Evolutionary conservation across 2,329 filamentous ascomycete species (phyloP).

Genomic region (Dothistroma pini): DNA sequence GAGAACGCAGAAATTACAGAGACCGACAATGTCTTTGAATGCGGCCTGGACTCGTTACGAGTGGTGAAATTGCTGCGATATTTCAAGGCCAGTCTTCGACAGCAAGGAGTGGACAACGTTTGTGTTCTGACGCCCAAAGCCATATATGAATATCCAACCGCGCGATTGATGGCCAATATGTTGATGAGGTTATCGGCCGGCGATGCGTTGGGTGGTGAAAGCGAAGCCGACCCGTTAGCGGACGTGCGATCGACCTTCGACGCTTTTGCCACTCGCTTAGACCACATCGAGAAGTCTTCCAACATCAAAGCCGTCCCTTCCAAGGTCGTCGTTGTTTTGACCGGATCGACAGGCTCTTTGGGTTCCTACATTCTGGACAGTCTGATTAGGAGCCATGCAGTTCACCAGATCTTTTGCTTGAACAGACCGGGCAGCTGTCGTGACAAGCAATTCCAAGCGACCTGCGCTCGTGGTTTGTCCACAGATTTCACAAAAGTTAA

Average conservation of each 20-base stretch:
- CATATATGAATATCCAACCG: neutral
- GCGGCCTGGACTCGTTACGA: conserved; percentile 1
- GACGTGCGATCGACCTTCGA: neutral
- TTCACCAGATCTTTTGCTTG: conserved; percentile 30
- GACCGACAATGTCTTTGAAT: conserved; percentile 1
- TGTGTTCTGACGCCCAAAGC: neutral
- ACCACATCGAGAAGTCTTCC: neutral
- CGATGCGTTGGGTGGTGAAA: neutral
- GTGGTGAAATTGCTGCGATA: conserved; percentile 15
- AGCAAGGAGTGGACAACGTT: neutral
- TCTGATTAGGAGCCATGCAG: conserved; percentile 23
- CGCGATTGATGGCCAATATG: neutral
- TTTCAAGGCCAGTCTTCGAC: neutral
- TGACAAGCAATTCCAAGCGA: conserved; percentile 14
- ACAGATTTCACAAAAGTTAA: conserved; percentile 23
- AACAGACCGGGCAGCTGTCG: conserved; percentile 22
- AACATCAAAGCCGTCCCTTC: neutral
- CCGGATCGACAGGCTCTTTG: conserved; percentile 35
- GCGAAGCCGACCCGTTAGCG: neutral
- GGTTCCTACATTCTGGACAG: conserved; percentile 32
- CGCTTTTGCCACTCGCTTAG: neutral
- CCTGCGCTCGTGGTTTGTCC: conserved; percentile 15
- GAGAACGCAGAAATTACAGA: neutral
- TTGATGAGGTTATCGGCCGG: neutral
- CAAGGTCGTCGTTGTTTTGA: conserved; percentile 27